These are phyloP conservation scores for Pascua guehoae DNA, from an alignment of 1,284 basidiomycete species.

Conservation along the genomic window DNA sequence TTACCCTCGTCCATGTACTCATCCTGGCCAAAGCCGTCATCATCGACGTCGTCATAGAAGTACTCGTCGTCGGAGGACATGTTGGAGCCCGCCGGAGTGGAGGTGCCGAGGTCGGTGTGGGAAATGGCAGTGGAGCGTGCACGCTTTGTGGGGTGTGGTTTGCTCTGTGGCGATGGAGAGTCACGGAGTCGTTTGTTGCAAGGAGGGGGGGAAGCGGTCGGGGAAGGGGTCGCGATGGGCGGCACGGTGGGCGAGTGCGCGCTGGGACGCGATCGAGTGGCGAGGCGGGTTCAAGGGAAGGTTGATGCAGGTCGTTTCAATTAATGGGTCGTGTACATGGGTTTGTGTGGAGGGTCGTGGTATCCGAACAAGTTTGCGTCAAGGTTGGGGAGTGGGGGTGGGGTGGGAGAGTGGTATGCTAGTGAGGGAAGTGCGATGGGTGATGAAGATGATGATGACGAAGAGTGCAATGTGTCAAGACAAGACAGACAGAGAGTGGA, in stretches of 20 bases:
- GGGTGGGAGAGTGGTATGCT: neutral
- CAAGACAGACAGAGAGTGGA: no score
- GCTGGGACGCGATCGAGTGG: conserved; percentile 2
- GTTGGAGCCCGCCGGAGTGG: neutral
- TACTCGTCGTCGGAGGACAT: conserved; percentile 45
- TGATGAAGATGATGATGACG: neutral
- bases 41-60: conserved; percentile 37
- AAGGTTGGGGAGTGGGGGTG: neutral
- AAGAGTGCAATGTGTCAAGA: neutral
- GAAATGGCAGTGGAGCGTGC: neutral
- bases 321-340: neutral
- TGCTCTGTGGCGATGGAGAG: neutral
- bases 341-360: neutral
- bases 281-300: neutral
- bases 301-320: neutral
- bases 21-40: conserved; percentile 39
- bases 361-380: neutral
- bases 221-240: conserved; percentile 12
- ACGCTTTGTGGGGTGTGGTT: conserved; percentile 3
- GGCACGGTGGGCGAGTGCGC: conserved; percentile 13
- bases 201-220: conserved; percentile 13
- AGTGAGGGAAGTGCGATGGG: neutral
- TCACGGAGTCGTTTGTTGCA: conserved; percentile 7
- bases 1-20: conserved; percentile 30
- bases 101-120: neutral